A percentile compares a stretch with the other conserved stretches of the same genome.
These are phyloP conservation scores for Penicillium sp. DNA, from an alignment of 2,329 filamentous ascomycete species.

Conservation along the genomic window DNA sequence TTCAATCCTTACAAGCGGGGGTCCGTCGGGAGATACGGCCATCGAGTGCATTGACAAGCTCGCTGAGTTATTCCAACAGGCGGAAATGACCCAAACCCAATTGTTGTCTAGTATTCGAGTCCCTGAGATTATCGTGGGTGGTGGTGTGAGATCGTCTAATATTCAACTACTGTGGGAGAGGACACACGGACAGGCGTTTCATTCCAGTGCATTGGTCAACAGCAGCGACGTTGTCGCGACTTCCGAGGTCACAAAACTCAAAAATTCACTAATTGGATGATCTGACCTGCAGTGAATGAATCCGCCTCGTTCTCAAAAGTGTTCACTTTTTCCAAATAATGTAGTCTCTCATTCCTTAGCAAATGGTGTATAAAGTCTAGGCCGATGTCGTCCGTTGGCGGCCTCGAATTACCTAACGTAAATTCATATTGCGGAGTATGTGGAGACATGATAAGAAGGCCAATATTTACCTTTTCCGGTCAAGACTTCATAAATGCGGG, in stretches of 20 bases:
- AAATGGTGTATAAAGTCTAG: background rate
- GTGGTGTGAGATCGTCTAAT: conserved; percentile 51
- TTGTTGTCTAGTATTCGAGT: background rate
- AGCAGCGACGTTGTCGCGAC: background rate
- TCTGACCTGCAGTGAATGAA: background rate
- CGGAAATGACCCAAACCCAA: background rate
- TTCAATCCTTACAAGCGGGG: conserved; percentile 52
- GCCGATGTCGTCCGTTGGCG: background rate
- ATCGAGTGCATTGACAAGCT: conserved; percentile 37
- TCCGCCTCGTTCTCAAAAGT: too few species aligned
- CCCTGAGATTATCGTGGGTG: conserved; percentile 51
- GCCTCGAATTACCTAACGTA: background rate
- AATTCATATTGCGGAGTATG: background rate
- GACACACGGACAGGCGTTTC: conserved; percentile 38
- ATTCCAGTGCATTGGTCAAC: conserved; percentile 43
- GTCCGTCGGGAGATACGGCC: conserved; percentile 34
- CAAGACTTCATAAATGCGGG: conserved; percentile 3
- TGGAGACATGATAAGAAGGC: background rate
- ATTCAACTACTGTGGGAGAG: conserved; percentile 32
- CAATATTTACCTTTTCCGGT: background rate
- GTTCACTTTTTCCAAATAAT: too few species aligned
- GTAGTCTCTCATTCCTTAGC: background rate
- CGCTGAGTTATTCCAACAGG: conserved; percentile 20
- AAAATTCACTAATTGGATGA: background rate
- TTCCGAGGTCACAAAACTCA: conserved; percentile 5